Evolutionary conservation across 306 rosid species (phyloP), one percentile per base, ranked within the genome.

Genomic region (Vigna mungo): DNA sequence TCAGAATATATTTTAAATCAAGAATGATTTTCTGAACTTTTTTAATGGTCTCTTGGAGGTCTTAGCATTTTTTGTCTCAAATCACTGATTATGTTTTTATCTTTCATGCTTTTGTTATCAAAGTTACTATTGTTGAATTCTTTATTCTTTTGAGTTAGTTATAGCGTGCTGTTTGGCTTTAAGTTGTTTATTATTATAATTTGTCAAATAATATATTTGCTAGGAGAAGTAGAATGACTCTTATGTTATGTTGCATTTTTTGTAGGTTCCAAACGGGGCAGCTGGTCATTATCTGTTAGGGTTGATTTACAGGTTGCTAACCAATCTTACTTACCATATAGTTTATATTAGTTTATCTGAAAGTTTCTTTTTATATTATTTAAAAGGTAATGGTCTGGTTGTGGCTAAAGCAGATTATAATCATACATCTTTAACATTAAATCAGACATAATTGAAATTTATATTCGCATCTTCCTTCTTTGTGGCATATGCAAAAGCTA

Each of bases 251-350:
- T 75, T 62, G 68, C 27, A 67, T 76, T 72, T 77, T 71, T 80
- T 81, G 83, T 85, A 96, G 99, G 89, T 96, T 87, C 98, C 99
- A 53, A 96, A 96, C 71, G 99, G 98, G 58, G 96, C 99, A 63
- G 96, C 99, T 61, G 99, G 99, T 80, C 98, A 96, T 84, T 90
- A 89, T 89, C 96, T 96, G 32, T 87, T 96, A 52, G 99, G 98
- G 83, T 90, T 91, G 67, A 83, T 96, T 83, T 96, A 89, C 95
- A 96, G 99, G 99, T 96, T 81, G 75, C 81, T 72, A 36, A 46
- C 68, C 80, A 76, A 36, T 53, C 74, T 77, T 68, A 52, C 72
- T 77, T 72, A 52, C 58, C 25, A 48, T 75, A 53, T 71, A 21
- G 71, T 75, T 34, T 65, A 15, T 7, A 75, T 70, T 4, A 10